Evolutionary conservation across 257 asterid genomes (phyloP).

Genomic region (Nicotiana tomentosiformis): DNA sequence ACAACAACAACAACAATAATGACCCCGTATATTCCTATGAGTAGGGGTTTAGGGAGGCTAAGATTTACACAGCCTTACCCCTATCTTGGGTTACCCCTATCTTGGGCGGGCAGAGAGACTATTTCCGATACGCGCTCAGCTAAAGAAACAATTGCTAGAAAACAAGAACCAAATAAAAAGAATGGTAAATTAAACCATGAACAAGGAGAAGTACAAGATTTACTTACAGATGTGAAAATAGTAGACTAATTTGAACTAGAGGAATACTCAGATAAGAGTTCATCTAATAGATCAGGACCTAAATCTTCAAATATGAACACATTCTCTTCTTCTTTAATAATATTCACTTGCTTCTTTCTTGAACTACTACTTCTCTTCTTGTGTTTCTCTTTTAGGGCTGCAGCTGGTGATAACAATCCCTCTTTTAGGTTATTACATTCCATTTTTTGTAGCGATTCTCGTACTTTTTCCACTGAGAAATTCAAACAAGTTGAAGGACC

Average conservation of each 20-base stretch:
- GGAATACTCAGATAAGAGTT: constrained; percentile 10
- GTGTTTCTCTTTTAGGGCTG: constrained; percentile 13
- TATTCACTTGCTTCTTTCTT: background rate
- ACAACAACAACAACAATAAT: too few species aligned
- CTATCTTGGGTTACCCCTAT: too few species aligned
- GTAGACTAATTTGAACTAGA: constrained; percentile 6
- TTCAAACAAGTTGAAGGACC: constrained; percentile 8
- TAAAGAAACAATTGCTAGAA: background rate
- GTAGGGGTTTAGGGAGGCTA: accelerated
- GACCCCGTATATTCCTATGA: accelerated
- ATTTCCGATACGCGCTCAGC: too few species aligned
- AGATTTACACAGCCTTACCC: too few species aligned
- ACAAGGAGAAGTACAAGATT: background rate
- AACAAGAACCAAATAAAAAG: background rate
- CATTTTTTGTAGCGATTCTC: background rate
- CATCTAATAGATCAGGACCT: constrained; percentile 15
- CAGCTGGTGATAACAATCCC: background rate
- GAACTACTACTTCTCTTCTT: background rate
- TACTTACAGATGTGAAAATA: background rate
- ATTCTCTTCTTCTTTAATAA: background rate
- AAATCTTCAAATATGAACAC: constrained; percentile 13
- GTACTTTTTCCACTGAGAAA: background rate
- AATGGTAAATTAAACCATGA: background rate
- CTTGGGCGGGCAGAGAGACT: too few species aligned
- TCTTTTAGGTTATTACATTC: background rate